A percentile compares a stretch with the other conserved stretches of the same genome.
These are phyloP conservation scores for Populus euphratica DNA, from an alignment of 345 rosid genomes.

Conservation along the genomic window DNA sequence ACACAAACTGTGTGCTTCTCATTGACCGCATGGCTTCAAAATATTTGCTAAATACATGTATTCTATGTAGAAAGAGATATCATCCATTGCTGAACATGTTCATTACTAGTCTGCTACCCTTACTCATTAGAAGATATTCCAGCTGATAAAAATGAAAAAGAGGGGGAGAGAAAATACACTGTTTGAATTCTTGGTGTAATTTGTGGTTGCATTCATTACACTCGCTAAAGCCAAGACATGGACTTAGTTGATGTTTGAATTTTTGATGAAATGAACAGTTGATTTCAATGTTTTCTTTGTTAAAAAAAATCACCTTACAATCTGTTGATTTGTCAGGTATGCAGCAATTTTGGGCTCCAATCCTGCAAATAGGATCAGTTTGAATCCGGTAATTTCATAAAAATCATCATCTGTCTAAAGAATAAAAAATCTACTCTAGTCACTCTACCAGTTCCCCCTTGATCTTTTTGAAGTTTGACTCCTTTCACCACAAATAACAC, in stretches of 20 bases:
- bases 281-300: not conserved
- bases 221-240: not conserved
- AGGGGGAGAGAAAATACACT: not conserved
- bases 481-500: no score
- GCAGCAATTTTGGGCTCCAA: slow-evolving; percentile 82
- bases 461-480: not conserved
- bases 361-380: slow-evolving; percentile 40
- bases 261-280: not conserved
- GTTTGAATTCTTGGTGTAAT: not conserved
- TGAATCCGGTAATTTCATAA: slow-evolving; percentile 53
- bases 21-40: not conserved
- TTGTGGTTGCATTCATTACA: not conserved
- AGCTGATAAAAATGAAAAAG: not conserved
- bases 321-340: slow-evolving; percentile 46
- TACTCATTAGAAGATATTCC: not conserved
- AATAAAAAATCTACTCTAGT: not conserved
- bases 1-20: no score
- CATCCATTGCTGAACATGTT: not conserved
- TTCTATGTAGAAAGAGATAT: not conserved
- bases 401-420: not conserved
- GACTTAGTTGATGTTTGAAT: not conserved
- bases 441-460: not conserved
- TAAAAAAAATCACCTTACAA: slow-evolving; percentile 5
- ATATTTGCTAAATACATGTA: not conserved
- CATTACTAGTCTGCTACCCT: not conserved